Evolutionary conservation across 2,329 filamentous ascomycete species (phyloP).

Genomic region (Aspergillus brunneoviolaceus): DNA sequence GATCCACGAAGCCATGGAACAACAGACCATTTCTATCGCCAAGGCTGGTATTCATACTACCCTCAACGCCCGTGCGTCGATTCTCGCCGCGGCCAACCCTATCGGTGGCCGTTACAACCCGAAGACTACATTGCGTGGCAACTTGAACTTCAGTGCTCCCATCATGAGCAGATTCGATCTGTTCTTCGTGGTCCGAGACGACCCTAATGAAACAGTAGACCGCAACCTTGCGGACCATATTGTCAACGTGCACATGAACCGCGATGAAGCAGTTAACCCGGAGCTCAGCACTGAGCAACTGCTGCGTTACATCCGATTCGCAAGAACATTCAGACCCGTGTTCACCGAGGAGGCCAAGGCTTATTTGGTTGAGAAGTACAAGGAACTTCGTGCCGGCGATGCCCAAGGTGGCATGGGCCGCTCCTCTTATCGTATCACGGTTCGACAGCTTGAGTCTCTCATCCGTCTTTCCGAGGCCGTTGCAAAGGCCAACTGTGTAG

Average conservation of each 20-base stretch:
- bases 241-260: slow-evolving; percentile 86
- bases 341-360: slow-evolving; percentile 86
- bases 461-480: slow-evolving; percentile 97
- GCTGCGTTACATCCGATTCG: slow-evolving; percentile 96
- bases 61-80: slow-evolving; percentile 90
- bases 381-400: slow-evolving; percentile 89
- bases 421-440: slow-evolving; percentile 96
- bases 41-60: slow-evolving; percentile 98
- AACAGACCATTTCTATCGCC: slow-evolving; percentile 98
- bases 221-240: slow-evolving; percentile 92
- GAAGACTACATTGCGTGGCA: slow-evolving; percentile 86
- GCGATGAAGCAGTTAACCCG: slow-evolving; percentile 86
- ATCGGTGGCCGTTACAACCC: slow-evolving; percentile 93
- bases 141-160: slow-evolving; percentile 97
- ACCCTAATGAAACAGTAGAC: slow-evolving; percentile 90
- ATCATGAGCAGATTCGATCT: slow-evolving; percentile 99
- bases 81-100: slow-evolving; percentile 93
- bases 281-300: slow-evolving; percentile 96
- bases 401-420: slow-evolving; percentile 89
- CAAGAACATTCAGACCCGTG: slow-evolving; percentile 87
- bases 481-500: slow-evolving; percentile 93
- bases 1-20: slow-evolving; percentile 99
- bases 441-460: slow-evolving; percentile 91
- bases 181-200: slow-evolving; percentile 96
- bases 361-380: slow-evolving; percentile 87